phyloP scores from a whole-genome alignment of 176 grass and related monocot species.

The Triticum aestivum region DNA sequence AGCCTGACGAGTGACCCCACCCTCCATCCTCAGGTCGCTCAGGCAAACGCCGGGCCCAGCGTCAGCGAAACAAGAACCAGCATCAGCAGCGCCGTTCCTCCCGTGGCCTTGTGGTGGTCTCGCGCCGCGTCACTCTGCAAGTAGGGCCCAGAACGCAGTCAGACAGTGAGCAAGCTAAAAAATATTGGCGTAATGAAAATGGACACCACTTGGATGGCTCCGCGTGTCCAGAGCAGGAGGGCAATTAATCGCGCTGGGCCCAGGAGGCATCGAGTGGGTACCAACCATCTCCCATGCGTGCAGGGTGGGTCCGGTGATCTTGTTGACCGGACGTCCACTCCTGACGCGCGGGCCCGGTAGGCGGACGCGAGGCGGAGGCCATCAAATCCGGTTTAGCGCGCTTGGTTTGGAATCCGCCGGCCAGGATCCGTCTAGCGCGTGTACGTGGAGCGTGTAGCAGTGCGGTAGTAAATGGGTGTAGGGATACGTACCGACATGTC shows the following conservation, averaged over 20 bases:
- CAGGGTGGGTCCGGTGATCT: background rate
- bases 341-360: background rate
- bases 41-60: conserved; percentile 10
- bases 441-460: background rate
- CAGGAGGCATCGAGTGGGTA: background rate
- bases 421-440: background rate
- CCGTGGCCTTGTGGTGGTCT: background rate
- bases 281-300: background rate
- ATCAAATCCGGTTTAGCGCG: conserved; percentile 19
- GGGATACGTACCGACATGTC: conserved; percentile 59
- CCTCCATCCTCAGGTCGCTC: background rate
- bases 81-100: background rate
- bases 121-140: conserved; percentile 36
- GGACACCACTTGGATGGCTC: background rate
- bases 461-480: background rate
- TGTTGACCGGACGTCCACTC: background rate
- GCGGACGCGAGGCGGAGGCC: background rate
- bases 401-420: background rate
- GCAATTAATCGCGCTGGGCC: background rate
- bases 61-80: conserved; percentile 18
- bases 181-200: background rate
- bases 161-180: background rate
- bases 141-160: background rate
- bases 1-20: conserved; percentile 14
- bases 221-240: background rate